Conservation (phyloP, 768 basidiomycete species). For the Lyophyllum atratum region DNA sequence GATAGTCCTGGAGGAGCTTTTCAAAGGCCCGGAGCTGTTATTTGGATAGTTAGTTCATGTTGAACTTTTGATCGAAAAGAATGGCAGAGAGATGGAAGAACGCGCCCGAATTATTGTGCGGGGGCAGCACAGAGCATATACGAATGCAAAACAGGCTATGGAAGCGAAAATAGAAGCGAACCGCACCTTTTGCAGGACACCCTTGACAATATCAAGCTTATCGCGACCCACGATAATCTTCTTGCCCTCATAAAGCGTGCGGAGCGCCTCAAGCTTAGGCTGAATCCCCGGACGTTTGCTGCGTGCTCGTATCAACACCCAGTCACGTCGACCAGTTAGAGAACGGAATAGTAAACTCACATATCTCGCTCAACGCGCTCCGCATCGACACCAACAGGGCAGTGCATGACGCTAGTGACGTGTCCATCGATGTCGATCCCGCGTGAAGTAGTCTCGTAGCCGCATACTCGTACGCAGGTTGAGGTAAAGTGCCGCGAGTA, state of each 20-base stretch:
- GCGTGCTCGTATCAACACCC: not conserved
- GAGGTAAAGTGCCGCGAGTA: slow-evolving; percentile 95
- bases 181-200: slow-evolving; percentile 88
- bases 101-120: too few relatives aligned
- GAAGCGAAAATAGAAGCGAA: not conserved
- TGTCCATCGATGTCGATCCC: slow-evolving; percentile 88
- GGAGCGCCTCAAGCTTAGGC: slow-evolving; percentile 88
- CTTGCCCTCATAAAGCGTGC: slow-evolving; percentile 88
- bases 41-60: too few relatives aligned
- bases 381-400: slow-evolving; percentile 95
- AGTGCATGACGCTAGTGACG: slow-evolving; percentile 80
- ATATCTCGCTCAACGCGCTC: slow-evolving; percentile 84
- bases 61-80: too few relatives aligned
- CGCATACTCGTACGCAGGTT: slow-evolving; percentile 94
- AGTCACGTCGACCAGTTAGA: not conserved
- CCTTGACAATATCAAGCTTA: slow-evolving; percentile 98
- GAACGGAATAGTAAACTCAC: slow-evolving; percentile 37
- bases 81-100: too few relatives aligned
- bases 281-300: slow-evolving; percentile 78
- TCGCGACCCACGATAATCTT: slow-evolving; percentile 98
- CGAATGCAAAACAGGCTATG: too few relatives aligned
- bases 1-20: slow-evolving; percentile 90
- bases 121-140: not conserved
- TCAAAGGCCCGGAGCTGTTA: slow-evolving; percentile 89
- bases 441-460: slow-evolving; percentile 77